Evolutionary conservation across 2,329 filamentous ascomycete genomes (phyloP), one percentile per base, ranked within the genome.

Genomic region (Xylariaceae sp.): DNA sequence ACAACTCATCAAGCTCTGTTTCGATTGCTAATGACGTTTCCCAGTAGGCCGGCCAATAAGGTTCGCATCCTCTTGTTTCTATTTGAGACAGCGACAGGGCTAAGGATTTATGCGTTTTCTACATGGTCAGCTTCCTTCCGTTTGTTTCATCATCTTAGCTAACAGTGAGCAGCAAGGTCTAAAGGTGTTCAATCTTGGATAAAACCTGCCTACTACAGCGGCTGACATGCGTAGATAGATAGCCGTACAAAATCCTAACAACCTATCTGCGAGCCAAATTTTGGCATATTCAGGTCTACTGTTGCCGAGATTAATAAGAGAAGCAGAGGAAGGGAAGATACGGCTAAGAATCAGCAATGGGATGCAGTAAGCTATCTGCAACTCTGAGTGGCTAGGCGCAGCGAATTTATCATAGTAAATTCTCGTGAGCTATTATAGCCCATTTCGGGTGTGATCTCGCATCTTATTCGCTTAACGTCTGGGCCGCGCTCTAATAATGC

Each of bases 61-160:
- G 37, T 39, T n/a, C 13, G 30, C 49, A 29, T 11, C 4, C 10
- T 15, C 37, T 32, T 23, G 50, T 50, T 58, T 58, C 56, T 58
- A 58, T 58, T 56, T 43, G 56, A 58, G 53, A 56, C 57, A 50
- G 46, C 37, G 15, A 37, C 43, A 53, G 42, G 27, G 43, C 37
- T 62, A 39, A 30, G 54, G 46, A 47, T 60, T 60, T 50, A 58
- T 55, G 44, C 50, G 41, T 51, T 58, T 54, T 50, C 57, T 58
- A 60, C 60, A 63, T 55, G 52, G 49, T 55, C 47, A 53, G 48
- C 52, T 42, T 55, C 55, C 60, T 58, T 59, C 64, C 40, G 35
- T 40, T 43, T 42, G 56, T 56, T 56, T 58, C 56, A 53, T 39
- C 30, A 61, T 60, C 46, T 63, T 53, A 58, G 62, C 54, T 61